Evolutionary conservation across 768 basidiomycete genomes (phyloP), one percentile per base, ranked within the genome.

Genomic region (Boletus insuetus): DNA sequence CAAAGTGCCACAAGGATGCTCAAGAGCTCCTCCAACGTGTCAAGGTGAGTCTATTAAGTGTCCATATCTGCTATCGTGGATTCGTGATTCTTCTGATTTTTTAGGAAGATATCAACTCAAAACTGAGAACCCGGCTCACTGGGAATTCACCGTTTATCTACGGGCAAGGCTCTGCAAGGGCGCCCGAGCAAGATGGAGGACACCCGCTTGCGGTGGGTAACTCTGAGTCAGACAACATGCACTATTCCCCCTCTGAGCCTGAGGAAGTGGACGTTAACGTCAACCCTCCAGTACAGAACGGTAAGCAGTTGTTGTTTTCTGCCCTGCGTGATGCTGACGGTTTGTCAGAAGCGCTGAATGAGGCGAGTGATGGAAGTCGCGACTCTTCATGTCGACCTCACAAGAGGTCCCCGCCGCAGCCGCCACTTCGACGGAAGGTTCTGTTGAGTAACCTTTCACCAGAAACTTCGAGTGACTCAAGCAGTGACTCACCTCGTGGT

Each of bases 361-460:
- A 55, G 7, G n/a, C 38, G 12, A 40, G 39, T 6, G 31, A 52
- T 20, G 12, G 29, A n/a, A 42, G 24, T 16, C 20, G 9, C 12
- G 16, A 48, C 9, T 34, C 46, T 20, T 44, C 53, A 13, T 2
- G 17, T 16, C 43, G 31, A 11, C 45, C 9, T 39, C 51, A 6
- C 24, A 64, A 58, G 22, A 47, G 48, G 17, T 7, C 58, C 1
- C 47, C 51, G 1, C 51, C 58, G 1, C 56, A 41, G 2, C 56
- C 51, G 5, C 20, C 38, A 35, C 13, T 8, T 10, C 46, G 11
- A 47, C 45, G 20, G 26, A 16, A 1, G 4, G 6, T 6, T 7
- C 49, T 20, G 14, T 41, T 41, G 13, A 32, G 2, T 12, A 2
- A 24, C n/a, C 4, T 22, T 22, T 24, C 3, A 12, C 39, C 37